A percentile compares a stretch with the other conserved stretches of the same genome.
These are phyloP conservation scores for Vigna hirtella DNA, from an alignment of 306 rosid species.

Conservation along the genomic window DNA sequence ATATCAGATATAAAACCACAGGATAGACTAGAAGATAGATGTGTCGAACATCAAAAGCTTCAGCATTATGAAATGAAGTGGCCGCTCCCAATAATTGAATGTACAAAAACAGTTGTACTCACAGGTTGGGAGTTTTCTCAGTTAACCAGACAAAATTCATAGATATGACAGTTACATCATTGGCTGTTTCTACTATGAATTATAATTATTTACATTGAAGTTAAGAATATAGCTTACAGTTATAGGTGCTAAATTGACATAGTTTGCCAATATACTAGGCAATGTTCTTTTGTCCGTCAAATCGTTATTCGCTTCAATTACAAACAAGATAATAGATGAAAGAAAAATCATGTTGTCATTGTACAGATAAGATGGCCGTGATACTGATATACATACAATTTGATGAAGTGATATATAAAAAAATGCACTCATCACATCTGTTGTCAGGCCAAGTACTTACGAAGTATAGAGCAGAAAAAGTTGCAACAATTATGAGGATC, in stretches of 20 bases:
- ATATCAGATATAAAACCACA: conserved; percentile 19
- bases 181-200: not conserved
- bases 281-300: not conserved
- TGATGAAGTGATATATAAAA: conserved; percentile 2
- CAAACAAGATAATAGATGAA: not conserved
- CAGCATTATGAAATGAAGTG: conserved; percentile 35
- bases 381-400: conserved; percentile 4
- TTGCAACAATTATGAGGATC: conserved; percentile 69
- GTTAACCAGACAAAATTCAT: conserved; percentile 12
- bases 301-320: conserved; percentile 22
- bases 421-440: conserved; percentile 1
- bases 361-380: not conserved
- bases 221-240: too few relatives aligned
- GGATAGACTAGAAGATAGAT: not conserved
- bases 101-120: conserved; percentile 7
- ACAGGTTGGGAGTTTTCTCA: not conserved
- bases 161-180: conserved; percentile 20
- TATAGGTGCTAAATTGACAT: not conserved
- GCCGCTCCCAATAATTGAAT: conserved; percentile 15
- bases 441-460: conserved; percentile 59
- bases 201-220: not conserved
- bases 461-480: conserved; percentile 74
- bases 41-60: not conserved
- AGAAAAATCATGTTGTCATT: conserved; percentile 5
- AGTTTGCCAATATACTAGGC: conserved; percentile 8